Evolutionary conservation across 2,329 filamentous ascomycete genomes (phyloP).

Genomic region (Claviceps spartinae): DNA sequence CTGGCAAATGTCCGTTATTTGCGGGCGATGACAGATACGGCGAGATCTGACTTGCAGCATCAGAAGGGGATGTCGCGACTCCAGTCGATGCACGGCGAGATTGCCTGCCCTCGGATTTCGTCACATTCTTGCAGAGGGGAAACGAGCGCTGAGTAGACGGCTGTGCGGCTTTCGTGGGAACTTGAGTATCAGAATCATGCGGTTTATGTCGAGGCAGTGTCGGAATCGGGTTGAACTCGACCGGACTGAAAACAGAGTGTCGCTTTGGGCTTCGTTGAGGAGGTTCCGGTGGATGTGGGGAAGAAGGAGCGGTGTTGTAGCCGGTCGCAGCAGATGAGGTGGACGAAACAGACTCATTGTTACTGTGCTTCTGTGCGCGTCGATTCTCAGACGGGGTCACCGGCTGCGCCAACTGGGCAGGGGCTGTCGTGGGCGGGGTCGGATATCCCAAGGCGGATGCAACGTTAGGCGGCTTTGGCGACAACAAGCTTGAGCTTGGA

Average conservation of each 20-base stretch:
- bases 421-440: neutral
- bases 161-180: neutral
- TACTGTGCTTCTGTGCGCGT: constrained; percentile 4
- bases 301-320: constrained; percentile 9
- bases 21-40: neutral
- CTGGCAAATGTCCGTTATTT: constrained; percentile 2
- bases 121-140: neutral
- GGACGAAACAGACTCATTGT: constrained; percentile 7
- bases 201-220: neutral
- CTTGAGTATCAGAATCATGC: neutral
- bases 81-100: neutral
- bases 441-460: neutral
- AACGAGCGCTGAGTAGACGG: neutral
- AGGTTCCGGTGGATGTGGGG: constrained; percentile 14
- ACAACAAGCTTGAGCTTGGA: neutral
- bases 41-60: neutral
- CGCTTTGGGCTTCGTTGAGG: constrained; percentile 17
- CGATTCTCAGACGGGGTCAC: neutral
- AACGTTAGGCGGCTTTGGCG: neutral
- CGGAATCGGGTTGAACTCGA: constrained; percentile 2
- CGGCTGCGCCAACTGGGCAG: neutral
- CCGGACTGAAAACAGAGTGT: constrained; percentile 9
- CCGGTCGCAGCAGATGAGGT: constrained; percentile 4
- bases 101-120: neutral
- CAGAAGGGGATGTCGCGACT: neutral